Conservation (phyloP, 1,284 basidiomycete species). For the Irpex sp. region DNA sequence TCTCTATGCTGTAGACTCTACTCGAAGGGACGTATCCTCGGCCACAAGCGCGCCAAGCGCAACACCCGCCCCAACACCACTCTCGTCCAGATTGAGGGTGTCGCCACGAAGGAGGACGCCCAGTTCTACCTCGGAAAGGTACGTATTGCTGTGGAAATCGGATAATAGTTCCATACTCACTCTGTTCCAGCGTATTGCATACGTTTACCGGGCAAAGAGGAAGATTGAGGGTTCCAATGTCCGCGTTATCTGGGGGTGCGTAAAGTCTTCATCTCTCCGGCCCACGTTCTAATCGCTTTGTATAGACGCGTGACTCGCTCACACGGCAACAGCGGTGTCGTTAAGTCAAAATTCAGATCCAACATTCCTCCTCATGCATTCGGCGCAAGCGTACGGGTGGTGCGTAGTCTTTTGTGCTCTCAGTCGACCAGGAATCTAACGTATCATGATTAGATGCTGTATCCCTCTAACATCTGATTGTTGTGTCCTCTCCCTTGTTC, state of each 20-base stretch:
- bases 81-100: slow-evolving; percentile 96
- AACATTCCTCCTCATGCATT: slow-evolving; percentile 97
- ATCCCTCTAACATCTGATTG: slow-evolving; percentile 49
- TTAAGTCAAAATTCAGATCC: slow-evolving; percentile 95
- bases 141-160: slow-evolving; percentile 22
- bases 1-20: slow-evolving; percentile 68
- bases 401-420: slow-evolving; percentile 43
- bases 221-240: slow-evolving; percentile 91
- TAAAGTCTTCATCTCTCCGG: slow-evolving; percentile 5
- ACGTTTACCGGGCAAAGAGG: slow-evolving; percentile 95
- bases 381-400: slow-evolving; percentile 92
- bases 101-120: slow-evolving; percentile 90
- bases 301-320: slow-evolving; percentile 84
- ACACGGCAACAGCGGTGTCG: slow-evolving; percentile 94
- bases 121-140: slow-evolving; percentile 99
- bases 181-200: slow-evolving; percentile 80
- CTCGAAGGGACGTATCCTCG: slow-evolving; percentile 94
- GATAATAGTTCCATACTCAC: not conserved
- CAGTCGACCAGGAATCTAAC: not conserved
- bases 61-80: slow-evolving; percentile 95
- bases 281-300: not conserved
- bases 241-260: slow-evolving; percentile 95
- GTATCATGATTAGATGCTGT: slow-evolving; percentile 40
- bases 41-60: slow-evolving; percentile 98
- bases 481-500: slow-evolving; percentile 18